Conservation (phyloP, 371 early-diverging fungal genomes). For the Mucor sp. region DNA sequence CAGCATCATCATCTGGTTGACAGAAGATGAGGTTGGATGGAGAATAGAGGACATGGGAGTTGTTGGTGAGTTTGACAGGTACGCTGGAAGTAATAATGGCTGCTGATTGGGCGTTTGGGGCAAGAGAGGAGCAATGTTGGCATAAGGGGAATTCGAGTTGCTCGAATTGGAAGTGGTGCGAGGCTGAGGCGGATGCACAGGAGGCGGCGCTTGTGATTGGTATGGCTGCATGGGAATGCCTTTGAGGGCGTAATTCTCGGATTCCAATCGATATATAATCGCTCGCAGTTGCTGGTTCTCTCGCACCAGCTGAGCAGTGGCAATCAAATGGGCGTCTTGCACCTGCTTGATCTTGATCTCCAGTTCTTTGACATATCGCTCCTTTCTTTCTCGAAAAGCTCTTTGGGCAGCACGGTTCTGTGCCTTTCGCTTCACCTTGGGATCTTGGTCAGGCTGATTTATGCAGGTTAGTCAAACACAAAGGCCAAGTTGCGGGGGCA, state of each 20-base stretch:
- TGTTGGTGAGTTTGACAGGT: slow-evolving; percentile 3
- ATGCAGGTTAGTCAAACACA: background rate
- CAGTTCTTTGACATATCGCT: slow-evolving; percentile 67
- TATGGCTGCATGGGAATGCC: slow-evolving; percentile 27
- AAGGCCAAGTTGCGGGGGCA: background rate
- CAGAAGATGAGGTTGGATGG: background rate
- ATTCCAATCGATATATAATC: slow-evolving; percentile 38
- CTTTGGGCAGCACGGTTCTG: slow-evolving; percentile 81
- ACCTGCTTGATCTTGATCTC: slow-evolving; percentile 64
- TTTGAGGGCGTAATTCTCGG: slow-evolving; percentile 43
- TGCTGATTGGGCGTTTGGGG: slow-evolving; percentile 1
- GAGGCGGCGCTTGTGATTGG: slow-evolving; percentile 17
- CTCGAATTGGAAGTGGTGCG: background rate
- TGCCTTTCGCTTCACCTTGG: slow-evolving; percentile 66
- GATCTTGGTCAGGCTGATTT: slow-evolving; percentile 42
- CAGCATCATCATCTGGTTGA: slow-evolving; percentile 6
- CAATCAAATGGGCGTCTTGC: slow-evolving; percentile 48
- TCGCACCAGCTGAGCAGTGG: slow-evolving; percentile 33
- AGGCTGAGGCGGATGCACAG: slow-evolving; percentile 15
- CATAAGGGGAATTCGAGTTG: background rate
- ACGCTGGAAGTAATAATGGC: slow-evolving; percentile 3
- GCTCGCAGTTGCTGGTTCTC: slow-evolving; percentile 47
- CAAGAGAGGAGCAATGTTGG: slow-evolving; percentile 19
- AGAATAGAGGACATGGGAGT: background rate
- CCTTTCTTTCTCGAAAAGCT: slow-evolving; percentile 77